Evolutionary conservation across 2,329 filamentous ascomycete genomes (phyloP), one percentile per base, ranked within the genome.

Genomic region (Chaetomium globosum): DNA sequence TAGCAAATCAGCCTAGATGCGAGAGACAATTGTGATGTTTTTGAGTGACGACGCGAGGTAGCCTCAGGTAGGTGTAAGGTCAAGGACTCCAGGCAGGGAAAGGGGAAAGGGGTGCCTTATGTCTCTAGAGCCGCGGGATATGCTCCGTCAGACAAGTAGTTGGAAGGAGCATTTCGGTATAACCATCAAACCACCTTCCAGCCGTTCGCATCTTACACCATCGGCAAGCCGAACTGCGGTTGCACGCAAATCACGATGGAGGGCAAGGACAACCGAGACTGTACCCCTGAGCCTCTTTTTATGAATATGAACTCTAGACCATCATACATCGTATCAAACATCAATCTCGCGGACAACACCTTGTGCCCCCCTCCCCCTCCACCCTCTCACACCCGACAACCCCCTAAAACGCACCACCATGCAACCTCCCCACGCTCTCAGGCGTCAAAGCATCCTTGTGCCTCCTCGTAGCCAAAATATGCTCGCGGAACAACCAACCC

Each of bases 401-500:
- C 52, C n/a, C 21, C 55, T 59, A 58, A 19, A 36, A 30, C 2
- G 33, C 53, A 30, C 23, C 48, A 28, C 64, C 64, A 49, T 68
- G 65, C 59, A 67, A 36, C 57, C 66, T 63, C 48, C 28, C 55
- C 9, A 67, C 65, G 30, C 59, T 68, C 59, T 71, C 67, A 10
- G 58, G 48, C 31, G 68, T 69, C 49, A 68, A 43, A 6, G 69
- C 68, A 43, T 65, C 63, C 56, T 61, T 65, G 30, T 69, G 68
- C 51, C 64, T 57, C 55, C 69, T 64, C 23, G 61, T 63, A 8
- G 66, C 69, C 36, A 71, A 39, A 4, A 71, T 58, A 58, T 68
- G 57, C 63, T 71, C 69, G 55, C 69, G 60, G 23, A 59, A 68
- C 64, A 71, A 55, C 67, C 68, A 71, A 0, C 68, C 69, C 57